A percentile compares a stretch with the other conserved stretches of the same genome.
Evolutionary conservation across 768 basidiomycete species (phyloP).

Genomic region (Russula dissimulans): DNA sequence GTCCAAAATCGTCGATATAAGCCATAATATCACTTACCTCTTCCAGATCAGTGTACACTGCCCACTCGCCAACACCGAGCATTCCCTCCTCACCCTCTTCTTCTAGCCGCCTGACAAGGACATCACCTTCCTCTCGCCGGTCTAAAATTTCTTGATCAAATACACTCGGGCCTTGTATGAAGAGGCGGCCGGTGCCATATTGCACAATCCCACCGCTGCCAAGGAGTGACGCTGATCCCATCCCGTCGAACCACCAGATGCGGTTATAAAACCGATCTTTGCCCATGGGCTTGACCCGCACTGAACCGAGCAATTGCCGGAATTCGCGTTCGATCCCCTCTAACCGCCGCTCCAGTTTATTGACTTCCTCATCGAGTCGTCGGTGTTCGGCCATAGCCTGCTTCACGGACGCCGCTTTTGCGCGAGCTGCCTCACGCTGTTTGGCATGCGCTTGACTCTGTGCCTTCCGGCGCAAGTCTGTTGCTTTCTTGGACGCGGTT

Average conservation of each 20-base stretch:
- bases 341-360: slow-evolving; percentile 68
- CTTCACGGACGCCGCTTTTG: slow-evolving; percentile 71
- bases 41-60: slow-evolving; percentile 76
- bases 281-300: slow-evolving; percentile 83
- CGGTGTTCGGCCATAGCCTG: slow-evolving; percentile 77
- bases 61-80: slow-evolving; percentile 78
- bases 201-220: slow-evolving; percentile 69
- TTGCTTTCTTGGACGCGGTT: slow-evolving; percentile 25
- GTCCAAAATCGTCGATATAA: background rate
- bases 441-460: slow-evolving; percentile 59
- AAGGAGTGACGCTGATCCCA: slow-evolving; percentile 75
- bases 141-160: slow-evolving; percentile 68
- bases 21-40: slow-evolving; percentile 47
- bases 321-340: slow-evolving; percentile 92
- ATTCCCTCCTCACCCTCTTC: slow-evolving; percentile 78
- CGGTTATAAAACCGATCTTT: slow-evolving; percentile 91
- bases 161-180: slow-evolving; percentile 86
- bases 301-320: slow-evolving; percentile 74
- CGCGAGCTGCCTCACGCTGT: slow-evolving; percentile 70
- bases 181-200: slow-evolving; percentile 85
- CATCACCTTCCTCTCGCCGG: slow-evolving; percentile 44
- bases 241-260: slow-evolving; percentile 98
- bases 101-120: slow-evolving; percentile 51
- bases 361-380: slow-evolving; percentile 80
- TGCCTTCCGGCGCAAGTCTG: slow-evolving; percentile 38